Evolutionary conservation across 2,329 filamentous ascomycete species (phyloP), one percentile per base, ranked within the genome.

Genomic region (Neonectria hederae): DNA sequence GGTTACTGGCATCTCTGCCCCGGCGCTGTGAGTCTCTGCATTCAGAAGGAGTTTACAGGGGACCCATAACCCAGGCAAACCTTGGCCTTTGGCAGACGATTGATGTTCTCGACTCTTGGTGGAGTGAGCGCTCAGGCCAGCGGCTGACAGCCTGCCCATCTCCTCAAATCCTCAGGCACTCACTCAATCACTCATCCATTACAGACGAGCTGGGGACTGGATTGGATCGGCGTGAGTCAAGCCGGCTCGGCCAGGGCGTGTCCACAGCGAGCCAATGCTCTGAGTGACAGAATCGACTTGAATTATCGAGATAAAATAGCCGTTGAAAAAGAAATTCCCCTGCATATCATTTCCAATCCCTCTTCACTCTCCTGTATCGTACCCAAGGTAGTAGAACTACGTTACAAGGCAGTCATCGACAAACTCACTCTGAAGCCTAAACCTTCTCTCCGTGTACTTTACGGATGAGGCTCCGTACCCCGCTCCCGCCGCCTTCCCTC

Each of bases 221-320:
- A 52, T 53, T 54, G 46, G 56, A 52, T 67, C 71, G 71, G 71
- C 53, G 70, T 74, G 71, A 74, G 70, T 74, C 71, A 73, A 73
- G 22, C n/a, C 48, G 54, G 43, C 51, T 19, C 48, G 54, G 43
- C 51, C 54, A 62, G 22, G 35, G 59, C 42, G 46, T 60, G 38
- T 49, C 48, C 38, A 40, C 43, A 43, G 53, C 42, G 26, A 30
- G 9, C 7, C 24, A 48, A 10, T 8, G 28, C 26, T 49, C 24
- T 19, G n/a, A 19, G 4, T 32, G 24, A 49, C 48, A 21, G 21
- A 30, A 30, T 32, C 48, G 10, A 51, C 19, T 38, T 38, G 5
- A 22, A 32, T 19, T 32, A 4, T 6, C 10, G 11, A 24, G 38
- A 42, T 38, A 58, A 57, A 54, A 54, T 28, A 58, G 9, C 38